Evolutionary conservation across 169 alveolate species (phyloP), one percentile per base, ranked within the genome.

Genomic region (Plasmodium cynomolgi): DNA sequence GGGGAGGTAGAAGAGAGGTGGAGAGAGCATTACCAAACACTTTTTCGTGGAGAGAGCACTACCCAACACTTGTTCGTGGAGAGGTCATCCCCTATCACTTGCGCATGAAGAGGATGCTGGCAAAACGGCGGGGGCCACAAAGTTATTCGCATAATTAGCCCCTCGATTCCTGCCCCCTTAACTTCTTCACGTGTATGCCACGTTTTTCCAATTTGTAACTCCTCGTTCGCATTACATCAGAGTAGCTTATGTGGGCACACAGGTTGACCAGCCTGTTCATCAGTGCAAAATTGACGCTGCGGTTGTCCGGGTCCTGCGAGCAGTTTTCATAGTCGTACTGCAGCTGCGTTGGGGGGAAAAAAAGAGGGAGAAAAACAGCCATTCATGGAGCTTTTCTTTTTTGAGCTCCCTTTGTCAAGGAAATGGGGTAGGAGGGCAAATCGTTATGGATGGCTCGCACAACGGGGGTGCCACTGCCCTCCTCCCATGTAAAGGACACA

Each of bases 321-420:
- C 44, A 39, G 58, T 88, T 50, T 33, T 79, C 94, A 75, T 80
- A 88, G 37, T 88, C 94, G 73, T 88, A 88, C 73, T 73, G 91
- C 54, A 88, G 37, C 94, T 88, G 62, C 20, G 54, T 84, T 26
- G n/a, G 31, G 54, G 34, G 58, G 68, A 31, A 26, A 50, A 34
- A n/a, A 9, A 41, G 56, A 56, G 11, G 37, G n/a, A 58, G 0
- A 85, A 7, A 54, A 33, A 39, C 0, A 39, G 6, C n/a, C 83
- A 33, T 3, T 8, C 83, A 33, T 17, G 5, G 44, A 26, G 23
- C 8, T 33, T 11, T 15, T 75, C 56, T 3, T 75, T 68, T 75
- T 75, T 33, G 13, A 33, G 11, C 33, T 2, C 8, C 44, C 20
- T 75, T 75, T 33, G 29, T 33, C 0, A 50, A 15, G 15, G 26